A percentile compares a stretch with the other conserved stretches of the same genome.
These are phyloP conservation scores for Heterobasidion occidentale DNA, from an alignment of 1,284 basidiomycete genomes.

Conservation along the genomic window DNA sequence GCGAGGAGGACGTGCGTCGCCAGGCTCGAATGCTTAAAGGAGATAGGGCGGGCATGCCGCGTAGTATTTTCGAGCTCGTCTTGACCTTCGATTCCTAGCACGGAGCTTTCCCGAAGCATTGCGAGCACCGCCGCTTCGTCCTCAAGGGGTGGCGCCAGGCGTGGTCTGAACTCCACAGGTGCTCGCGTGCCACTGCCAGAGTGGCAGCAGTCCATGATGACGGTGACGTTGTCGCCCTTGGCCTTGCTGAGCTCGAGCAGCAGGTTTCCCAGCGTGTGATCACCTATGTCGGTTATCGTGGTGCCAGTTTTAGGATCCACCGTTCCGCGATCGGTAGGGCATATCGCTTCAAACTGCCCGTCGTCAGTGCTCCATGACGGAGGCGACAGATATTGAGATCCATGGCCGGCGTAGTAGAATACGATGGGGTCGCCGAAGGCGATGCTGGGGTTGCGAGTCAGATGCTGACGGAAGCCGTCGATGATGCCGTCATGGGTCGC, in stretches of 20 bases:
- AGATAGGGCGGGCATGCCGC: not conserved
- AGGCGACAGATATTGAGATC: not conserved
- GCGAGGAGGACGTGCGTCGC: constrained; percentile 9
- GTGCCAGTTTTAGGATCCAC: not conserved
- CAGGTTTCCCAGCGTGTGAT: constrained; percentile 6
- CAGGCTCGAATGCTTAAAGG: not conserved
- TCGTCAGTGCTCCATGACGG: not conserved
- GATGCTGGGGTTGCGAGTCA: not conserved
- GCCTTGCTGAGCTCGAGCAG: constrained; percentile 1
- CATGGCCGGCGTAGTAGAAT: constrained; percentile 7
- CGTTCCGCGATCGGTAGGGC: constrained; percentile 1
- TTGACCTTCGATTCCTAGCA: too few relatives aligned
- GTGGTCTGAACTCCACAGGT: not conserved
- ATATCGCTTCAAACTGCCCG: constrained; percentile 3
- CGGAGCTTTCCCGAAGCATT: not conserved
- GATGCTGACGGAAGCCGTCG: not conserved
- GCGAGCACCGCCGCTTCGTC: not conserved
- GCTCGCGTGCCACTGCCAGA: constrained; percentile 6
- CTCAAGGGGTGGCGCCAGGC: not conserved
- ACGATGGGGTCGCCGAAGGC: constrained; percentile 3
- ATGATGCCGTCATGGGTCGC: not conserved
- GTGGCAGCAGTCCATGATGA: constrained; percentile 11
- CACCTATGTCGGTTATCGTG: constrained; percentile 5
- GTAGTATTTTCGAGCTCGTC: not conserved
- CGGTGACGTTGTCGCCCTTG: constrained; percentile 11